phyloP scores from a whole-genome alignment of 2,329 filamentous ascomycete species.

The Fusarium duplospermum region DNA sequence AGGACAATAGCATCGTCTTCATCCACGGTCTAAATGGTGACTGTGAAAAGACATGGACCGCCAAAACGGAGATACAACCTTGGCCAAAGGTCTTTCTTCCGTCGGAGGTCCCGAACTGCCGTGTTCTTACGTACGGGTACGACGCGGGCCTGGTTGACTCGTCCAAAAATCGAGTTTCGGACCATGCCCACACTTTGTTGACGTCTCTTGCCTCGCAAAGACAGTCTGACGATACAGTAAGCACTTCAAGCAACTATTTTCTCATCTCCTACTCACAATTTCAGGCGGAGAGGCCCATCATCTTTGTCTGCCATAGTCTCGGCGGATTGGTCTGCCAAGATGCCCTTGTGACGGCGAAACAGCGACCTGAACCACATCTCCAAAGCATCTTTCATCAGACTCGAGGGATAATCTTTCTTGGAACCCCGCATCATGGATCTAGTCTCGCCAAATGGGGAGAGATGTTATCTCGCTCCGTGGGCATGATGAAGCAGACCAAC shows the following conservation, averaged over 20 bases:
- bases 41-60: conserved; percentile 29
- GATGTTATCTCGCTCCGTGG: conserved; percentile 12
- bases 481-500: conserved; percentile 31
- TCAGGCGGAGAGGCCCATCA: conserved; percentile 20
- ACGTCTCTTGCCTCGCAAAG: conserved; percentile 21
- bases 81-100: conserved; percentile 28
- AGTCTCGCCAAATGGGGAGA: conserved; percentile 25
- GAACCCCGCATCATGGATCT: conserved; percentile 32
- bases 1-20: conserved; percentile 21
- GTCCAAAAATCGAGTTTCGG: conserved; percentile 17
- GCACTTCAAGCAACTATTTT: neutral
- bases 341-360: conserved; percentile 20
- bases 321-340: conserved; percentile 35
- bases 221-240: conserved; percentile 19
- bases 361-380: conserved; percentile 22
- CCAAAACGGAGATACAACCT: neutral
- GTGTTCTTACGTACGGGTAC: conserved; percentile 34
- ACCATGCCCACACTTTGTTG: conserved; percentile 30
- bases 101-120: conserved; percentile 6
- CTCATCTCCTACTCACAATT: neutral
- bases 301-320: conserved; percentile 34
- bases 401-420: conserved; percentile 25
- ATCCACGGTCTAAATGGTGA: conserved; percentile 31
- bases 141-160: conserved; percentile 3
- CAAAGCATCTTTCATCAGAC: conserved; percentile 16